Evolutionary conservation across 306 rosid species (phyloP).

Genomic region (Glycine soja): DNA sequence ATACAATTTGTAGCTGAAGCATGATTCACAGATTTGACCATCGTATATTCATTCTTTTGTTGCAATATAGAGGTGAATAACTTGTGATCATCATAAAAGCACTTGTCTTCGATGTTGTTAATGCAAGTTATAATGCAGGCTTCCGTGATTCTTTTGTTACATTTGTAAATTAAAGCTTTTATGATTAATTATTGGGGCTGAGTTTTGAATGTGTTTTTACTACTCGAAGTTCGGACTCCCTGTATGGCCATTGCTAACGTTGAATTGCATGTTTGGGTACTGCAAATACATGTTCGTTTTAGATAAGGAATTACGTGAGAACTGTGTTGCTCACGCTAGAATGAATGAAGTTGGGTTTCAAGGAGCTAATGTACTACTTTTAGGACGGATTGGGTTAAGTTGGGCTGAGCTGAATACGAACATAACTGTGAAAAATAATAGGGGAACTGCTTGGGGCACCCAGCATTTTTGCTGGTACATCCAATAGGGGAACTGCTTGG

Average conservation of each 20-base stretch:
- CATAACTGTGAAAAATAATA: too few species aligned
- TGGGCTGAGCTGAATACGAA: too few species aligned
- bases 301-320: too few species aligned
- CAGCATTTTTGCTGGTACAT: too few species aligned
- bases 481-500: too few species aligned
- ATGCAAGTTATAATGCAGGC: neutral
- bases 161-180: constrained; percentile 10
- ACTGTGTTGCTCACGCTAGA: too few species aligned
- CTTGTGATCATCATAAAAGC: constrained; percentile 35
- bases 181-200: neutral
- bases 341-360: too few species aligned
- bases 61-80: constrained; percentile 52
- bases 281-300: too few species aligned
- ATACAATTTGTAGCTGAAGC: constrained; percentile 49
- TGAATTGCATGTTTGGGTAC: constrained; percentile 63
- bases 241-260: neutral
- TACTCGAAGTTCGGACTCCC: neutral
- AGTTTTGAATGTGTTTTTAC: neutral
- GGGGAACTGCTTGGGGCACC: too few species aligned
- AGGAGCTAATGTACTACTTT: too few species aligned
- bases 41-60: constrained; percentile 58
- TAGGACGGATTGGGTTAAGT: too few species aligned
- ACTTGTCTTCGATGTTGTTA: constrained; percentile 3
- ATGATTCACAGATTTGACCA: constrained; percentile 40
- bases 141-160: neutral